Percentiles rank a stretch among this genome's conserved stretches.
Conservation (phyloP, 176 grass and related monocot species). For the Themeda triandra region DNA sequence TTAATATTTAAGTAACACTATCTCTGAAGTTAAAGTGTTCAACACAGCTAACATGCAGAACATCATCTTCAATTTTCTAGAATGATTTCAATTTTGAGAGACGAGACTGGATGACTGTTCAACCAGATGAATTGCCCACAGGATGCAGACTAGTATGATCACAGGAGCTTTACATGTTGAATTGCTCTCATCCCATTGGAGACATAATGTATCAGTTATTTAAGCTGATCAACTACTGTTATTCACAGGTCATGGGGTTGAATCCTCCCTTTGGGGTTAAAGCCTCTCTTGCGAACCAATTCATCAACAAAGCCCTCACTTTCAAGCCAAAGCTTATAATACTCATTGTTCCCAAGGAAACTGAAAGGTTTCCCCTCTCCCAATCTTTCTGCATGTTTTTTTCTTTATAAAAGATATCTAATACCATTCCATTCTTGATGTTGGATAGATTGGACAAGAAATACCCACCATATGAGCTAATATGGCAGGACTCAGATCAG, state of each 20-base stretch:
- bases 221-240: not conserved
- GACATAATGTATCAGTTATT: slow-evolving; percentile 4
- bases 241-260: slow-evolving; percentile 78
- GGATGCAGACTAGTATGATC: slow-evolving; percentile 70
- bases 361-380: slow-evolving; percentile 51
- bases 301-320: slow-evolving; percentile 83
- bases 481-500: slow-evolving; percentile 63
- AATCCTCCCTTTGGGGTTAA: slow-evolving; percentile 96
- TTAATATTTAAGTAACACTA: slow-evolving; percentile 6
- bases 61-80: slow-evolving; percentile 43
- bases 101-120: slow-evolving; percentile 89
- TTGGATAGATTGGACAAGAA: slow-evolving; percentile 63
- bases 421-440: slow-evolving; percentile 7
- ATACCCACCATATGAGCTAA: slow-evolving; percentile 67
- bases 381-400: not conserved
- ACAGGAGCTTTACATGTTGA: not conserved
- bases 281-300: slow-evolving; percentile 76
- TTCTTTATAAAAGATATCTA: not conserved
- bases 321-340: slow-evolving; percentile 92
- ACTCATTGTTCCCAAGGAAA: slow-evolving; percentile 92
- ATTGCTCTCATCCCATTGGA: slow-evolving; percentile 1
- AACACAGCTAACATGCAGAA: not conserved
- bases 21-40: not conserved
- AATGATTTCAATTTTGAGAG: slow-evolving; percentile 92
- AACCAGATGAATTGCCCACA: slow-evolving; percentile 67